Percentiles rank a stretch among this genome's conserved stretches.
Conservation (phyloP, 495 filamentous ascomycete genomes). For the Filosporella fistucella region DNA sequence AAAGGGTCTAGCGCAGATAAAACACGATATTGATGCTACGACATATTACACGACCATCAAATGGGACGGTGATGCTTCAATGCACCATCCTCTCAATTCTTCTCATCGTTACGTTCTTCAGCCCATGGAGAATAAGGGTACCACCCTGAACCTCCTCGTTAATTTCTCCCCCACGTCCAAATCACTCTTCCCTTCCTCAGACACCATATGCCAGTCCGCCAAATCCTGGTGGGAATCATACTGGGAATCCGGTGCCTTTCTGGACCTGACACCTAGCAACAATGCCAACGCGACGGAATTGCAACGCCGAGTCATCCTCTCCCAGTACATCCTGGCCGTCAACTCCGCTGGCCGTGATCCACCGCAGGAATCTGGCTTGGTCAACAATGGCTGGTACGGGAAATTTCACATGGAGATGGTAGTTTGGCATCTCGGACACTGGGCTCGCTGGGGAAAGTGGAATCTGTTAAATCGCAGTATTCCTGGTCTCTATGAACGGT, state of each 20-base stretch:
- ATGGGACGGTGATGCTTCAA: slow-evolving; percentile 32
- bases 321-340: slow-evolving; percentile 43
- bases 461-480: slow-evolving; percentile 38
- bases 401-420: slow-evolving; percentile 52
- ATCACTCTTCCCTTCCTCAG: slow-evolving; percentile 4
- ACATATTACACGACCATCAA: slow-evolving; percentile 36
- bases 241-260: slow-evolving; percentile 41
- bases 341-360: slow-evolving; percentile 38
- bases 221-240: slow-evolving; percentile 38
- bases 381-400: slow-evolving; percentile 53
- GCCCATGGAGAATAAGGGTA: slow-evolving; percentile 1
- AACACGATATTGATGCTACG: slow-evolving; percentile 37
- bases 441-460: slow-evolving; percentile 46
- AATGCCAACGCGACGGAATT: slow-evolving; percentile 38
- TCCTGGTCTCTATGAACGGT: slow-evolving; percentile 41
- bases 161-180: slow-evolving; percentile 8
- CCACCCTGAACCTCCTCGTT: slow-evolving; percentile 5
- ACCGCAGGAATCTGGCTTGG: slow-evolving; percentile 37
- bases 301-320: slow-evolving; percentile 43
- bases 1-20: slow-evolving; percentile 33
- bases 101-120: slow-evolving; percentile 42
- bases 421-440: slow-evolving; percentile 49
- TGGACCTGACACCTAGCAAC: slow-evolving; percentile 35
- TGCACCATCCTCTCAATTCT: slow-evolving; percentile 27
- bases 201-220: slow-evolving; percentile 32